Evolutionary conservation across 441 rosid genomes (phyloP), one percentile per base, ranked within the genome.

Genomic region (Gossypium laxum): DNA sequence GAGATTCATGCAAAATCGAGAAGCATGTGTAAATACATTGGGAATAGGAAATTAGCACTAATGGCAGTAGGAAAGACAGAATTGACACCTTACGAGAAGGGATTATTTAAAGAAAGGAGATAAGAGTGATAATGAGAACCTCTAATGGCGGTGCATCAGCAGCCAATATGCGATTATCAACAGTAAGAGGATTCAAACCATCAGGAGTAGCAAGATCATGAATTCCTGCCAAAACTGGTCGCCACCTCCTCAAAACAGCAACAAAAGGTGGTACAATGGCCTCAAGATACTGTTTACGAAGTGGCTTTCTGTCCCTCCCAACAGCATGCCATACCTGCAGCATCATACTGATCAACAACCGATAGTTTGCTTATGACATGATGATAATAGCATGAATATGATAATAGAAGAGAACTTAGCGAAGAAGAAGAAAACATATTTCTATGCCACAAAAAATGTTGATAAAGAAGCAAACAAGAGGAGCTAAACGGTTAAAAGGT

Each of bases 131-230:
- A 66, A 62, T 70, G 60, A 78, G 72, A 76, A 95, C 99, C 99
- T 96, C 97, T 63, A 90, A 50, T 34, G 96, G 97, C 64, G 90
- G 89, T 58, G 90, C 84, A 81, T 96, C 99, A 69, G 96, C 96
- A 75, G 97, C 96, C 82, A 96, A 84, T 55, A 97, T 93, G 66
- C 88, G 96, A 80, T 93, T 97, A 83, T 96, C 99, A 74, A 82
- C 88, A 60, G 75, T 81, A 76, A 96, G 98, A 78, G 99, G 98
- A 86, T 96, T 96, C 85, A 83, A 80, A 72, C 99, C 98, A 78
- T 93, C 99, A 72, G 96, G 87, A 65, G 96, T 90, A 75, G 96
- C 93, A 84, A 96, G 97, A 79, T 96, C 99, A 84, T 91, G 96
- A 82, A 96, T 93, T 73, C 96, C 96, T 67, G 99, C 96, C 77